Evolutionary conservation across 2,329 filamentous ascomycete species (phyloP), one percentile per base, ranked within the genome.

Genomic region (Epichloe typhina): DNA sequence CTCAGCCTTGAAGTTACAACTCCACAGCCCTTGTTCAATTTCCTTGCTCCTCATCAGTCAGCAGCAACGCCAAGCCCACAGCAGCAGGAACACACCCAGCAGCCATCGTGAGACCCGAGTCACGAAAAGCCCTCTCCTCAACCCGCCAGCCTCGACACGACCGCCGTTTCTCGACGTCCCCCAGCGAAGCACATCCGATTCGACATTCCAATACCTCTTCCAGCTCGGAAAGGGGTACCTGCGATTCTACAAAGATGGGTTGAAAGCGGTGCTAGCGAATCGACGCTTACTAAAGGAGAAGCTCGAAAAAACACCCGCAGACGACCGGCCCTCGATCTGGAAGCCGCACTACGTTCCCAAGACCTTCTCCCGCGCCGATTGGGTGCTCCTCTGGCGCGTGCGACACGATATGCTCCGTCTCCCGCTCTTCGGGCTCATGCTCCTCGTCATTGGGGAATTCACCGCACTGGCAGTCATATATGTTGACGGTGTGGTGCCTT

Each of bases 181-280:
- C 6, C 63, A 66, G 5, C 75, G 79, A 49, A 66, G 66, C 50
- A 60, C 66, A 38, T 60, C 60, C 17, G 56, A 63, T 19, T 67
- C 64, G 15, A 54, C 56, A 2, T 57, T 59, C 7, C 58, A 56
- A 45, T 78, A 86, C 69, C 71, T 79, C 54, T 77, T 79, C 60
- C 64, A 68, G 42, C 69, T 83, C 31, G 91, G 88, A 55, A 84
- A 85, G 64, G 80, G 85, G 48, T 95, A 95, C 67, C 66, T 85
- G 9, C 67, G 68, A 37, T 97, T 97, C 76, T 97, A 96, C 80
- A 95, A 93, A 69, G 76, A 80, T 1, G 91, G 90, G 17, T 68
- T 95, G 35, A 82, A 82, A 62, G 81, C 84, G 59, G 82, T 95
- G 48, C 82, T 80, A 64, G 69, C 72, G 53, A 95, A 95, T 58